Conservation (phyloP, 768 basidiomycete genomes). For the Cyathus striatus region DNA sequence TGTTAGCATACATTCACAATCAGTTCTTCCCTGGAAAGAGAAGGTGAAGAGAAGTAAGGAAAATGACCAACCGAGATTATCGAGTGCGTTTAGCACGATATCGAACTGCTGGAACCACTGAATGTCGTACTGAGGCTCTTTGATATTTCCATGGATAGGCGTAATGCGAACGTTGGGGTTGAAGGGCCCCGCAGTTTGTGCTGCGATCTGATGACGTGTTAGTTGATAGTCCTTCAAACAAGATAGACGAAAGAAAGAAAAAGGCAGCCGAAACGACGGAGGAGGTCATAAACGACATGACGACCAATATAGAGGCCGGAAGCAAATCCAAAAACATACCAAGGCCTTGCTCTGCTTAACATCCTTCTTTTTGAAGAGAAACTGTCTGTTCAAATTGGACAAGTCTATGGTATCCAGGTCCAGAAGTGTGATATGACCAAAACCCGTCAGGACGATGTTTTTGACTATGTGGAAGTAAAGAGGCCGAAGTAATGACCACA, state of each 20-base stretch:
- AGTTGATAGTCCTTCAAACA: background rate
- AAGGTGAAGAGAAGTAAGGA: too few species aligned
- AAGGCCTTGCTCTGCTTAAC: constrained; percentile 95
- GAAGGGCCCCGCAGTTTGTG: constrained; percentile 75
- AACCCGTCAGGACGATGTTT: constrained; percentile 90
- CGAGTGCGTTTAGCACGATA: constrained; percentile 91
- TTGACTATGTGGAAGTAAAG: constrained; percentile 59
- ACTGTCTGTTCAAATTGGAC: constrained; percentile 95
- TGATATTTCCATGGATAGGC: constrained; percentile 94
- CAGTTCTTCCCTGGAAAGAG: too few species aligned
- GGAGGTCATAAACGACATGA: constrained; percentile 10
- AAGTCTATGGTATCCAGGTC: constrained; percentile 99
- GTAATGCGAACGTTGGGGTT: constrained; percentile 85
- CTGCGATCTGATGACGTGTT: constrained; percentile 55
- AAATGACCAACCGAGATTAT: constrained; percentile 90
- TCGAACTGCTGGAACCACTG: constrained; percentile 90
- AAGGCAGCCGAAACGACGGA: background rate
- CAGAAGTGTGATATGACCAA: constrained; percentile 86
- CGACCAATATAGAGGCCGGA: background rate
- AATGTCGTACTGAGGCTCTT: constrained; percentile 85
- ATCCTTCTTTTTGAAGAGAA: constrained; percentile 94
- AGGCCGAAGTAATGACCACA: too few species aligned
- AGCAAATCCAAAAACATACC: constrained; percentile 33
- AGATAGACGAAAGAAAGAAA: background rate
- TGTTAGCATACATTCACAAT: background rate